Conservation (phyloP, 169 alveolate genomes). For the Babesia divergens region DNA sequence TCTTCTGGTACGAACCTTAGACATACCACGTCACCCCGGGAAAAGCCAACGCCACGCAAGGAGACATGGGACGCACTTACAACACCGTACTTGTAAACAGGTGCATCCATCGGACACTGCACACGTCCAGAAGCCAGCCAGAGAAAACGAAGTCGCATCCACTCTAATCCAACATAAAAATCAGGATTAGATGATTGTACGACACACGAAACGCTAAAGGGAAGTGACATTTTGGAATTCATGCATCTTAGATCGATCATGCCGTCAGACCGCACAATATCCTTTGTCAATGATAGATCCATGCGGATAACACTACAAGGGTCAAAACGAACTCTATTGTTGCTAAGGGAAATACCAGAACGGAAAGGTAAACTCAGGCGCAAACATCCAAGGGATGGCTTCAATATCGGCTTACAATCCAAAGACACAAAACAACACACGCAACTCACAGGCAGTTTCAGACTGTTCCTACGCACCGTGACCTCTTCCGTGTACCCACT, state of each 20-base stretch:
- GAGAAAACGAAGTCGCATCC: slow-evolving; percentile 71
- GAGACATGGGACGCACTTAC: slow-evolving; percentile 41
- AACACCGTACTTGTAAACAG: slow-evolving; percentile 47
- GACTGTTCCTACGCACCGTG: neutral
- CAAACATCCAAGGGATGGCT: neutral
- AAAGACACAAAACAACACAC: neutral
- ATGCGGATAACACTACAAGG: neutral
- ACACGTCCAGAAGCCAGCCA: slow-evolving; percentile 76
- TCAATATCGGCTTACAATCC: neutral
- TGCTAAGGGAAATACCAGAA: slow-evolving; percentile 13
- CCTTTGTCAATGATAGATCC: neutral
- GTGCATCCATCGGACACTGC: slow-evolving; percentile 68
- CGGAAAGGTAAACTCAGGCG: neutral
- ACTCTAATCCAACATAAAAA: slow-evolving; percentile 17
- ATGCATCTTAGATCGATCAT: neutral
- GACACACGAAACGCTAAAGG: neutral
- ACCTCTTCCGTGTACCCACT: neutral
- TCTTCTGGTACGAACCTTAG: slow-evolving; percentile 78
- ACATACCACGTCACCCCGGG: slow-evolving; percentile 53
- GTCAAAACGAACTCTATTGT: neutral
- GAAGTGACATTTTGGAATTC: slow-evolving; percentile 6
- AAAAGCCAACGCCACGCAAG: slow-evolving; percentile 9
- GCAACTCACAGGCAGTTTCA: neutral
- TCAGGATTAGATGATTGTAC: neutral
- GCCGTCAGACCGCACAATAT: neutral